Evolutionary conservation across 257 asterid genomes (phyloP).

Genomic region (Voacanga thouarsii): DNA sequence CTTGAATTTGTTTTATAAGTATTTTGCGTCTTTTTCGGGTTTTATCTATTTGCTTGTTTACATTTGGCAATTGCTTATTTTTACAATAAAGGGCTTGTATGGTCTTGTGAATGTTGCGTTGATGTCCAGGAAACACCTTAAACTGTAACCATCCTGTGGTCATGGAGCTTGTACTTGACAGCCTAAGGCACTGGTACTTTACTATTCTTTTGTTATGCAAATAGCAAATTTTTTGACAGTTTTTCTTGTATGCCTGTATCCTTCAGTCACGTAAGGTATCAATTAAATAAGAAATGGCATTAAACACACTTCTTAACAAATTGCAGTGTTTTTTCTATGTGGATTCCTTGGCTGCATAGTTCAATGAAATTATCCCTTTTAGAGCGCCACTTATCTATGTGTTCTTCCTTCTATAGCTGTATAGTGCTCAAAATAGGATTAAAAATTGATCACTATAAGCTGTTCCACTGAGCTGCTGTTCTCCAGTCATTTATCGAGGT

Average conservation of each 20-base stretch:
- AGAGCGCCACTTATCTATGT: neutral
- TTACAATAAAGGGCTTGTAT: neutral
- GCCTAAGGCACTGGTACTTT: conserved; percentile 93
- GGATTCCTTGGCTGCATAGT: neutral
- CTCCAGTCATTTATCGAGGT: neutral
- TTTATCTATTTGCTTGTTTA: neutral
- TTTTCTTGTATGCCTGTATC: neutral
- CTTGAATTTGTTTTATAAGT: neutral
- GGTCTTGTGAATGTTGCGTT: conserved; percentile 23
- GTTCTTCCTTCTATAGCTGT: neutral
- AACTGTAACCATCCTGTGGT: conserved; percentile 97
- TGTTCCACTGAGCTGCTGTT: neutral
- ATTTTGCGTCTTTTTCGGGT: neutral
- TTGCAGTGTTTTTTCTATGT: neutral
- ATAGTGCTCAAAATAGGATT: neutral
- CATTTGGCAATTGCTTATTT: no score
- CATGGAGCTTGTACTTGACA: conserved; percentile 90
- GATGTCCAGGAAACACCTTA: conserved; percentile 75
- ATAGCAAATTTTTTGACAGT: neutral
- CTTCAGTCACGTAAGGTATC: neutral
- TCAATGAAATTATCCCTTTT: neutral
- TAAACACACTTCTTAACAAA: neutral
- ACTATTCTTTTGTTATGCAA: conserved; percentile 21
- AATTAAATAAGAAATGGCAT: neutral
- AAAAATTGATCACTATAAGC: neutral